Base-by-base conservation (phyloP, 306 rosid species). In the Potentilla sterilis region DNA sequence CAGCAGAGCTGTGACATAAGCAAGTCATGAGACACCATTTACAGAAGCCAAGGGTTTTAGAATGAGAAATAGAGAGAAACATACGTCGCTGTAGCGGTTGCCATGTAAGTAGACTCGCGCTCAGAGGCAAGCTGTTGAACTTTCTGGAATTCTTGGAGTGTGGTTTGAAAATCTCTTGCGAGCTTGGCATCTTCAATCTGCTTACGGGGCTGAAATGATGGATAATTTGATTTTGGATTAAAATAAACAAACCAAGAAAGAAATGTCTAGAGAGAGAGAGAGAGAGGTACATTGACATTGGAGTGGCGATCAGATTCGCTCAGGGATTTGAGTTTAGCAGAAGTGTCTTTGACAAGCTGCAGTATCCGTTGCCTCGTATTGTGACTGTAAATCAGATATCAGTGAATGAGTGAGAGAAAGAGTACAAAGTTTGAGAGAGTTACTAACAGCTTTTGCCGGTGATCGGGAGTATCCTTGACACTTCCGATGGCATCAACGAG, bases 81-180 rank as follows among this genome's bases (percentile, higher is more conserved):
- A 16, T 71, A 71, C 75, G 64, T 37, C 9, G 63, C 34, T 57
- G 67, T 19, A 0, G 32, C 32, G 15, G 8, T 15, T 49, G 55
- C n/a, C 38, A 81, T 73, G 76, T 85, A 91, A 77, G 85, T 75
- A 6, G 90, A 87, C 78, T 89, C 97, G 4, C 95, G 89, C 85
- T 89, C 87, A 41, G 92, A 87, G 75, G 95, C 90, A 83, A 91
- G 91, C 59, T 86, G 92, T 69, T 87, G 95, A 62, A 84, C 88
- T 81, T 79, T 91, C 87, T 91, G 97, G 61, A 89, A 91, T 58
- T 91, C 91, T 86, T 88, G 91, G 72, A 91, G 82, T 22, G 86
- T 84, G 43, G 86, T 87, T 78, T 91, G 95, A 73, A 91, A 91
- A 85, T 91, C 97, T 85, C 81, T 91, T 24, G 91, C 97, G 32